phyloP scores from a whole-genome alignment of 2,329 filamentous ascomycete genomes.

The Trichophyton simii region DNA sequence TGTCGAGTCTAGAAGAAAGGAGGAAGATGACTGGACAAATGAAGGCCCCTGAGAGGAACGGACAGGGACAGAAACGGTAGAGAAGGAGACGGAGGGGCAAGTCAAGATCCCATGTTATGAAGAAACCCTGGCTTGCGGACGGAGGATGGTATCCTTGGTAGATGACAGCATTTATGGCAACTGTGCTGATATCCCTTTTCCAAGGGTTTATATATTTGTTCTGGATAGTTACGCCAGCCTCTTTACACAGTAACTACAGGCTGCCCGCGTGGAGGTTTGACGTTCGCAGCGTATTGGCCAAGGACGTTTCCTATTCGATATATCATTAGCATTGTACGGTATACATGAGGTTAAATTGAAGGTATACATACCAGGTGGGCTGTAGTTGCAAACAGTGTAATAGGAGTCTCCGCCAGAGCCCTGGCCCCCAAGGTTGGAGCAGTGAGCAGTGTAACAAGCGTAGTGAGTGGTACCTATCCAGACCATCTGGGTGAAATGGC shows the following conservation, averaged over 20 bases:
- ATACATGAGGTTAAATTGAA: background rate
- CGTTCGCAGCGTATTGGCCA: conserved; percentile 43
- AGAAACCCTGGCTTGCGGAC: background rate
- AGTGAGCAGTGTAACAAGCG: conserved; percentile 47
- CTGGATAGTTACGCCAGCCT: too few relatives aligned
- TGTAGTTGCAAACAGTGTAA: conserved; percentile 86
- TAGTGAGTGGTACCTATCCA: conserved; percentile 52
- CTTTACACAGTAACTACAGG: conserved; percentile 23
- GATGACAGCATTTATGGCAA: background rate
- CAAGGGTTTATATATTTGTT: too few relatives aligned
- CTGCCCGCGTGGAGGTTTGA: conserved; percentile 32
- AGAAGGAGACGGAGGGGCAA: background rate
- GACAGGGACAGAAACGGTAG: background rate
- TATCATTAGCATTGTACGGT: conserved; percentile 6
- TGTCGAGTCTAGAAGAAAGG: background rate
- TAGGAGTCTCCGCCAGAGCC: conserved; percentile 36
- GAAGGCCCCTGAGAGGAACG: background rate
- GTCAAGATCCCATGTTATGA: background rate
- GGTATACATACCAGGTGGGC: conserved; percentile 49
- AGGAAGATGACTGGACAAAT: background rate
- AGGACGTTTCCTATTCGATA: conserved; percentile 40
- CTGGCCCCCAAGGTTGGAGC: conserved; percentile 27
- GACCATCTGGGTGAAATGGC: conserved; percentile 65
- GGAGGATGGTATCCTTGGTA: background rate
- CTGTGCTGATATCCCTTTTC: too few relatives aligned